Conservation (phyloP, 1,284 basidiomycete species). For the Malassezia japonica region DNA sequence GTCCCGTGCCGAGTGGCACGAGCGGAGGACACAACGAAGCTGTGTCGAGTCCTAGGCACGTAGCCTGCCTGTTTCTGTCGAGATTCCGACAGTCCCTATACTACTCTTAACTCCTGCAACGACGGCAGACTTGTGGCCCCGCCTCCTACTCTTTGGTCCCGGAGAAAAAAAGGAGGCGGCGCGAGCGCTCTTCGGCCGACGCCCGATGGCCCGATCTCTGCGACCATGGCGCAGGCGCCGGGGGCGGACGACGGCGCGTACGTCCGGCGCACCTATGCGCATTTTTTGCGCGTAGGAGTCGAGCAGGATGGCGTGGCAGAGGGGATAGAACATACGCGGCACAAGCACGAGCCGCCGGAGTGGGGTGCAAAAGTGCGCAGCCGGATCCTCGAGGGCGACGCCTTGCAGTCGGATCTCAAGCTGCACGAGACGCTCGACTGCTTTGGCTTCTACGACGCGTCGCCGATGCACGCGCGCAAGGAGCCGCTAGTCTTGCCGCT, state of each 20-base stretch:
- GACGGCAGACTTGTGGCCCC: too few relatives aligned
- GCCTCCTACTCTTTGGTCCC: too few relatives aligned
- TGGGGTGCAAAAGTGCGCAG: constrained; percentile 24
- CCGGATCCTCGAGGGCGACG: background rate
- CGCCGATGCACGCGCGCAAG: background rate
- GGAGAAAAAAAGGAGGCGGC: background rate
- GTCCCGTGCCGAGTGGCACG: background rate
- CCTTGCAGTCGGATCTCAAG: background rate
- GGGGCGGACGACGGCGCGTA: constrained; percentile 20
- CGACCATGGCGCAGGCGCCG: background rate
- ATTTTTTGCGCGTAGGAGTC: constrained; percentile 34
- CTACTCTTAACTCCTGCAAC: too few relatives aligned
- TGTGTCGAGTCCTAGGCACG: background rate
- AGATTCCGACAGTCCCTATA: too few relatives aligned
- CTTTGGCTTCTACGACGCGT: constrained; percentile 12
- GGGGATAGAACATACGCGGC: constrained; percentile 39
- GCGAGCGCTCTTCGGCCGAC: background rate
- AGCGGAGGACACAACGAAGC: background rate
- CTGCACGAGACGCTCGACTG: constrained; percentile 10
- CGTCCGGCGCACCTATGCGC: constrained; percentile 36
- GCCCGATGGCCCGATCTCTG: constrained; percentile 1
- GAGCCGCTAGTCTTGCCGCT: background rate
- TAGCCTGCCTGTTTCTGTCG: too few relatives aligned
- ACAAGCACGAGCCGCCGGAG: constrained; percentile 22
- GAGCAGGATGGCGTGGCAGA: constrained; percentile 35